phyloP scores from a whole-genome alignment of 176 grass and related monocot species.

The Typha latifolia region DNA sequence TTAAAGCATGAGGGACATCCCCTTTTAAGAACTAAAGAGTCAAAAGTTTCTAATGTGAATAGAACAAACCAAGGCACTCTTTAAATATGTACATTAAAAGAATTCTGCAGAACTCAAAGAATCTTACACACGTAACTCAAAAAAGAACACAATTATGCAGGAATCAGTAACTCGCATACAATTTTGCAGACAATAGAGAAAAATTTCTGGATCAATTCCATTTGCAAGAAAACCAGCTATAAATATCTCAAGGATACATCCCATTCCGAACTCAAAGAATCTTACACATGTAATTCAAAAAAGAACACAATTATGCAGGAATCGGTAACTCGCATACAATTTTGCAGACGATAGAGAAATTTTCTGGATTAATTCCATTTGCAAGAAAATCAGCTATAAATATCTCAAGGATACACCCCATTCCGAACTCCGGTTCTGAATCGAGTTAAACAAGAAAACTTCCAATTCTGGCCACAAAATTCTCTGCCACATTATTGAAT shows the following conservation, averaged over 20 bases:
- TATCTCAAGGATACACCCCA: conserved; percentile 92
- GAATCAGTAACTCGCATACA: too few relatives aligned
- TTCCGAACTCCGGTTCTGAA: conserved; percentile 88
- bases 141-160: too few relatives aligned
- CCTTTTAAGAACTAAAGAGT: too few relatives aligned
- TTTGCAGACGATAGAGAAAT: not conserved
- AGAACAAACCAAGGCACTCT: too few relatives aligned
- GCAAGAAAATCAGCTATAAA: not conserved
- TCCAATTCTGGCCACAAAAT: conserved; percentile 94
- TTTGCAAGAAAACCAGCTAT: not conserved
- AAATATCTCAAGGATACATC: conserved; percentile 72
- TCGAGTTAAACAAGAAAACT: conserved; percentile 96
- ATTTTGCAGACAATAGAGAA: not conserved
- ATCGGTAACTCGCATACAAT: too few relatives aligned
- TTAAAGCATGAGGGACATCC: too few relatives aligned
- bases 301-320: too few relatives aligned
- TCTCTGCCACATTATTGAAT: conserved; percentile 83
- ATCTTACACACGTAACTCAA: too few relatives aligned
- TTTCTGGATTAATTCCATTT: not conserved
- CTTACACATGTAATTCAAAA: too few relatives aligned
- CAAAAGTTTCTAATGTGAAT: too few relatives aligned
- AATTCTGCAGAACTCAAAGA: too few relatives aligned
- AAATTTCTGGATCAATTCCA: not conserved
- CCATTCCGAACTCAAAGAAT: conserved; percentile 77
- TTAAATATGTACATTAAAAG: too few relatives aligned